A percentile compares a stretch with the other conserved stretches of the same genome.
Evolutionary conservation across 305 asterid genomes (phyloP).

Genomic region (Solanum hybrid): DNA sequence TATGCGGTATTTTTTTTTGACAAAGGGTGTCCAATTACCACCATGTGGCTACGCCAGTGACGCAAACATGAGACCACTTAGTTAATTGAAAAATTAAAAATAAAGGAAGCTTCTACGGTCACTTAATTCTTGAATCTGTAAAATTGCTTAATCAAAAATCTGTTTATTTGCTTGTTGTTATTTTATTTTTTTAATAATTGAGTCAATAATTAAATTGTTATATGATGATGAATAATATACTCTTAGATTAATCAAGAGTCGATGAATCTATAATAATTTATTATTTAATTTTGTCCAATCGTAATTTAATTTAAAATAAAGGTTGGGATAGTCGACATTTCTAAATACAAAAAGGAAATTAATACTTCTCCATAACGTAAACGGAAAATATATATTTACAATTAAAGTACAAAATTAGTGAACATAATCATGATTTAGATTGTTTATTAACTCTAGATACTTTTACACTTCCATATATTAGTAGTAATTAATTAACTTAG

Average conservation of each 20-base stretch:
- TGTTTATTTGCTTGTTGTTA: too few relatives aligned
- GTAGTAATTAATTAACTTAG: slow-evolving; percentile 7
- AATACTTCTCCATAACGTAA: not conserved
- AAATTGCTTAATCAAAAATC: not conserved
- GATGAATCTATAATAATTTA: not conserved
- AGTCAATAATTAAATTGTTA: not conserved
- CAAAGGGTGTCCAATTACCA: too few relatives aligned
- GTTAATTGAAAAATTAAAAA: too few relatives aligned
- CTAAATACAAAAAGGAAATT: not conserved
- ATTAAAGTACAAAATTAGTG: not conserved
- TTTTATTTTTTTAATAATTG: not conserved
- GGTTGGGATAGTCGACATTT: not conserved
- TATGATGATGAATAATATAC: not conserved
- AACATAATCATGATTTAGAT: not conserved
- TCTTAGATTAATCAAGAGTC: not conserved
- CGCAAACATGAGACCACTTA: too few relatives aligned
- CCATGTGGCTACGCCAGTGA: too few relatives aligned
- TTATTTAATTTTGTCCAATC: not conserved
- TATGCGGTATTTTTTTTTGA: too few relatives aligned
- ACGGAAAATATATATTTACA: not conserved
- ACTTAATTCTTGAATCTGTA: not conserved
- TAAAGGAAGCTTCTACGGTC: too few relatives aligned
- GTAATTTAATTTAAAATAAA: not conserved
- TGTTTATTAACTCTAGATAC: not conserved
- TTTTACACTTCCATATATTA: not conserved